phyloP scores from a whole-genome alignment of 176 grass and related monocot species.

The Luzula sylvatica region DNA sequence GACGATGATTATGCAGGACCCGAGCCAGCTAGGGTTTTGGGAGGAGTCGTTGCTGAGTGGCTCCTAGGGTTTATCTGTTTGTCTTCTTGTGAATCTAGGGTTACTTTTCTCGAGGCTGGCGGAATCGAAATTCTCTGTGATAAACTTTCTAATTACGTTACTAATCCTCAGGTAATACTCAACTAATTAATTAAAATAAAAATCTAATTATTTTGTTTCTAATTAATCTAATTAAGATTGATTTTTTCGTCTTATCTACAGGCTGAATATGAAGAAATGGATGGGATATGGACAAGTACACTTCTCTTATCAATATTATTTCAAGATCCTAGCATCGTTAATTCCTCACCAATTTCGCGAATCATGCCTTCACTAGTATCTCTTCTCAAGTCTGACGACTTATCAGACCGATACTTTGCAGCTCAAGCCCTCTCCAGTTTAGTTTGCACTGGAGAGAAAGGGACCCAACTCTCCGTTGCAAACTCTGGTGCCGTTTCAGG shows the following conservation, averaged over 20 bases:
- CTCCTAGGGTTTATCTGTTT: constrained; percentile 82
- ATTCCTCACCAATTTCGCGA: constrained; percentile 53
- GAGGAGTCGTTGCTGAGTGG: constrained; percentile 65
- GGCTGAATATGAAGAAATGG: constrained; percentile 64
- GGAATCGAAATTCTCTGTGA: constrained; percentile 64
- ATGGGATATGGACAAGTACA: constrained; percentile 58
- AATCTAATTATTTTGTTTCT: background rate
- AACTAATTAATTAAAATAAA: background rate
- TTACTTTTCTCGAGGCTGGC: constrained; percentile 66
- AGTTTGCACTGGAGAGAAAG: constrained; percentile 60
- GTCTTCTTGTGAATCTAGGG: constrained; percentile 41
- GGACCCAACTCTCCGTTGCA: constrained; percentile 62
- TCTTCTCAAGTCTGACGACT: constrained; percentile 74
- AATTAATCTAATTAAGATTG: background rate
- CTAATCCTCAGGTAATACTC: constrained; percentile 48
- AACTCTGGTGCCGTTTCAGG: constrained; percentile 82
- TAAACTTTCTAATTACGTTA: constrained; percentile 54
- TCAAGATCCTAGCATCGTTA: constrained; percentile 64
- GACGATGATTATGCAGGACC: constrained; percentile 42
- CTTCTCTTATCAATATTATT: constrained; percentile 94
- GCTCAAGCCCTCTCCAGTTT: constrained; percentile 88
- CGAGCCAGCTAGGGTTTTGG: constrained; percentile 47
- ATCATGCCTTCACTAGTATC: constrained; percentile 62
- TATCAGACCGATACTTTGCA: constrained; percentile 68
- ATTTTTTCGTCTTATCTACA: constrained; percentile 25